Evolutionary conservation across 495 filamentous ascomycete species (phyloP).

Genomic region (Friedmanniomyces simplex): DNA sequence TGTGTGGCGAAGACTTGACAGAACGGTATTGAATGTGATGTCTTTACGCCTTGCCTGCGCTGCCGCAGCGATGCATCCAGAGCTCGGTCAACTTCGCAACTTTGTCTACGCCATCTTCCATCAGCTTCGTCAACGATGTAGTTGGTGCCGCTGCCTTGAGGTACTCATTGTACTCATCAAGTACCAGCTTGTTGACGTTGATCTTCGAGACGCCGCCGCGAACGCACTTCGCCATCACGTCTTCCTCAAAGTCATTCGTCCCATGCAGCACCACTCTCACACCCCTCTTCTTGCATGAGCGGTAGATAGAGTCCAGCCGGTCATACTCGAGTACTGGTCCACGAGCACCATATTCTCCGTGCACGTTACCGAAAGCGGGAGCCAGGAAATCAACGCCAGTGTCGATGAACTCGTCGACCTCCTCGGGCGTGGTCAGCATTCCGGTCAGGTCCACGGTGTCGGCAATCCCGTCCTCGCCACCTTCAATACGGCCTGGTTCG

Average conservation of each 20-base stretch:
- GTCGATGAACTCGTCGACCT: conserved; percentile 63
- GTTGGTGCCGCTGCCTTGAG: conserved; percentile 9
- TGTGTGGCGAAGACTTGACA: too few species aligned
- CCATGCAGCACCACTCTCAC: conserved; percentile 52
- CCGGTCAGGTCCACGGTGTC: conserved; percentile 67
- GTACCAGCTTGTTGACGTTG: conserved; percentile 25
- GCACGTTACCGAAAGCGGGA: conserved; percentile 78
- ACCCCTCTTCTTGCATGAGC: neutral
- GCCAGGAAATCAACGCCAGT: conserved; percentile 77
- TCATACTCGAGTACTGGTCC: conserved; percentile 68
- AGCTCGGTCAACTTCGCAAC: conserved; percentile 7
- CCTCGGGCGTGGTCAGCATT: conserved; percentile 64
- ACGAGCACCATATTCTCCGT: conserved; percentile 63
- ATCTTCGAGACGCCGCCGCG: conserved; percentile 19
- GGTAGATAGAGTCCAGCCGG: conserved; percentile 14
- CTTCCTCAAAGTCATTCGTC: conserved; percentile 13
- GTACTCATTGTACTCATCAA: conserved; percentile 19
- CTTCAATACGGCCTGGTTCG: conserved; percentile 73
- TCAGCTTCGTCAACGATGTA: conserved; percentile 17
- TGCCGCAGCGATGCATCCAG: conserved; percentile 5
- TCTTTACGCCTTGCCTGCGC: conserved; percentile 1
- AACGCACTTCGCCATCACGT: conserved; percentile 19
- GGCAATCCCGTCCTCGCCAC: conserved; percentile 72
- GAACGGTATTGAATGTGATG: too few species aligned
- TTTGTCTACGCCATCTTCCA: conserved; percentile 21